phyloP scores from a whole-genome alignment of 768 basidiomycete genomes.

The Kwoniella bestiolae region DNA sequence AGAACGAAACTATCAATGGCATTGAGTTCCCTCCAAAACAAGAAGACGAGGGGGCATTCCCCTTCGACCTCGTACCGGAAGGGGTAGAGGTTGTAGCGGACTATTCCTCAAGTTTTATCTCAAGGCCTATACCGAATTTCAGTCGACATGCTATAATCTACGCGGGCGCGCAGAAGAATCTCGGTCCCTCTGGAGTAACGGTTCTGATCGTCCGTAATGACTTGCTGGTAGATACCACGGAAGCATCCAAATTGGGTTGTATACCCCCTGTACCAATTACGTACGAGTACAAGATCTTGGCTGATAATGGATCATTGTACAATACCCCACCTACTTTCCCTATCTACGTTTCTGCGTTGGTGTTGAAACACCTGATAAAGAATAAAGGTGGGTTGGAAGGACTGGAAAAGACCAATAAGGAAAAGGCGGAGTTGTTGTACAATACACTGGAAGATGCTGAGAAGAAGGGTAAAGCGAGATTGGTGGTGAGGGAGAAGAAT shows the following conservation, averaged over 20 bases:
- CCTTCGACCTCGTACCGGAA: constrained; percentile 72
- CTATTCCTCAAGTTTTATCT: constrained; percentile 96
- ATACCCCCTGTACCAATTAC: constrained; percentile 75
- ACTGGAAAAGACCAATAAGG: constrained; percentile 69
- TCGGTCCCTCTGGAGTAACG: constrained; percentile 91
- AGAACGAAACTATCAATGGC: constrained; percentile 98
- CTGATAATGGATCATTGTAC: constrained; percentile 75
- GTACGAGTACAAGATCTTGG: constrained; percentile 80
- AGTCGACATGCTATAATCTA: constrained; percentile 91
- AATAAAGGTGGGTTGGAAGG: constrained; percentile 69
- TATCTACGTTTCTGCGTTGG: constrained; percentile 86
- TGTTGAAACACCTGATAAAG: constrained; percentile 70
- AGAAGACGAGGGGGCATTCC: constrained; percentile 68
- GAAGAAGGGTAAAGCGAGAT: constrained; percentile 68
- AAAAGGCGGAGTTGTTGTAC: constrained; percentile 81
- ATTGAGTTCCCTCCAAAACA: constrained; percentile 73
- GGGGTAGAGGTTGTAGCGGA: constrained; percentile 83
- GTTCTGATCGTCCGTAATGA: constrained; percentile 94
- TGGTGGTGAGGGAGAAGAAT: constrained; percentile 70
- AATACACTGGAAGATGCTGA: constrained; percentile 71
- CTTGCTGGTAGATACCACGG: constrained; percentile 86
- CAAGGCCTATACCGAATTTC: constrained; percentile 82
- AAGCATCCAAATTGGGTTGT: constrained; percentile 69
- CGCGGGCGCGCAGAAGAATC: constrained; percentile 97
- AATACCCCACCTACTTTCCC: constrained; percentile 93